Percentiles rank a stretch among this genome's conserved stretches.
phyloP scores from a whole-genome alignment of 768 basidiomycete genomes.

The Amanita jacksonii region DNA sequence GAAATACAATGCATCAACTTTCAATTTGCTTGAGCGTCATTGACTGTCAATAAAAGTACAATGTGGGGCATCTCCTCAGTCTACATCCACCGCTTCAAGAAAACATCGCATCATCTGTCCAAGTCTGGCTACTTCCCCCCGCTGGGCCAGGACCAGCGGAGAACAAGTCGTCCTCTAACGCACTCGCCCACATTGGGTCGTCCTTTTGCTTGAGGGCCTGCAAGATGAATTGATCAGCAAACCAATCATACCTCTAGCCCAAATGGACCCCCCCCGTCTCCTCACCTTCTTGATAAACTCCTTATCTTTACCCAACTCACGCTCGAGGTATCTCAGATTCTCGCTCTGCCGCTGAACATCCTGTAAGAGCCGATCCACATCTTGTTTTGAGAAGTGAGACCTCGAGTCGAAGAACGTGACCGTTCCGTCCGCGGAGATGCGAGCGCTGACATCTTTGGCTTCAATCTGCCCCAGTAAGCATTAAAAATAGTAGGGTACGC shows the following conservation, averaged over 20 bases:
- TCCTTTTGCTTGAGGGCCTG: conserved; percentile 17
- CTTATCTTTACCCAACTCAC: conserved; percentile 49
- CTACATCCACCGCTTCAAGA: not conserved
- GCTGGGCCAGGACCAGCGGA: conserved; percentile 1
- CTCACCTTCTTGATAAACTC: conserved; percentile 67
- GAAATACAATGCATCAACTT: no score
- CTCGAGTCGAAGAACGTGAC: conserved; percentile 67
- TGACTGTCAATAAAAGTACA: no score
- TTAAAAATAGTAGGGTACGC: no score
- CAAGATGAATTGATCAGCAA: not conserved
- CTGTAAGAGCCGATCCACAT: conserved; percentile 50
- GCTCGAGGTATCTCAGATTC: conserved; percentile 40
- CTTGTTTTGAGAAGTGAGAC: conserved; percentile 44
- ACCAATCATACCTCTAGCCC: conserved; percentile 7
- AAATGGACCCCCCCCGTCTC: no score
- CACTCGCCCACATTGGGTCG: conserved; percentile 13
- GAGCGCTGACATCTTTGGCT: conserved; percentile 57
- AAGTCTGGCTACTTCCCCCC: not conserved
- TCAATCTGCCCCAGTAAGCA: conserved; percentile 44
- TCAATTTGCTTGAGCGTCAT: no score
- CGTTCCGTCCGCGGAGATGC: conserved; percentile 56
- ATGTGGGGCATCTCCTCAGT: not conserved
- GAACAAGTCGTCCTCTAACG: conserved; percentile 16
- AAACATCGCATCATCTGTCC: conserved; percentile 6
- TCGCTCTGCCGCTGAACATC: conserved; percentile 46